Evolutionary conservation across 306 rosid species (phyloP).

Genomic region (Malus orientalis): DNA sequence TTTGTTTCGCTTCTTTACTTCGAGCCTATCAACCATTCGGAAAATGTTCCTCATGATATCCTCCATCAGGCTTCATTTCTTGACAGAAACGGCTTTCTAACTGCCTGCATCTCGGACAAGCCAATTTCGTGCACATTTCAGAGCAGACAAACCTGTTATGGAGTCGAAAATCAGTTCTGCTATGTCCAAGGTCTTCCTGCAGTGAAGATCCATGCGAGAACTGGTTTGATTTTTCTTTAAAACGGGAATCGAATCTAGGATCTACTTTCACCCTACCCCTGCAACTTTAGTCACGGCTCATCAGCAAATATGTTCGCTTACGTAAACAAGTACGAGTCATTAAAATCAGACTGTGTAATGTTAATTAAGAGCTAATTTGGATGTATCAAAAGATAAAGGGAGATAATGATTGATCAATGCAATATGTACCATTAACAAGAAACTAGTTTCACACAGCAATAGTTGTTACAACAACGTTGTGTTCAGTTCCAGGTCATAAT

Average conservation of each 20-base stretch:
- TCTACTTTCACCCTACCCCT: no score
- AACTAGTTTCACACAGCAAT: neutral
- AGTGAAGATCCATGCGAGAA: neutral
- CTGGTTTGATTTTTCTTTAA: neutral
- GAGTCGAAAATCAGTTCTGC: neutral
- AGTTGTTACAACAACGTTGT: no score
- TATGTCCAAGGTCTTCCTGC: neutral
- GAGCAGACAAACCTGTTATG: neutral
- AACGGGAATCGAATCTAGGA: neutral
- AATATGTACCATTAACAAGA: neutral
- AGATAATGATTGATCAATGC: neutral
- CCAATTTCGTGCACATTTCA: neutral
- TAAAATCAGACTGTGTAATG: neutral
- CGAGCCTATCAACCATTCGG: neutral
- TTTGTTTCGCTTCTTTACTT: neutral
- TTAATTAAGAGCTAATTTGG: neutral
- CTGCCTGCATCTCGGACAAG: neutral
- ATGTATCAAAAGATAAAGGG: neutral
- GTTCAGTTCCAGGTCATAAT: neutral
- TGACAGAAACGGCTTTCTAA: neutral
- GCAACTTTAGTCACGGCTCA: no score
- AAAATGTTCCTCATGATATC: neutral
- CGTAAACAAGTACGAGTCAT: neutral
- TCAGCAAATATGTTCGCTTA: no score
- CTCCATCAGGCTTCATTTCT: neutral